Evolutionary conservation across 2,329 filamentous ascomycete genomes (phyloP), one percentile per base, ranked within the genome.

Genomic region (Ilyonectria destructans): DNA sequence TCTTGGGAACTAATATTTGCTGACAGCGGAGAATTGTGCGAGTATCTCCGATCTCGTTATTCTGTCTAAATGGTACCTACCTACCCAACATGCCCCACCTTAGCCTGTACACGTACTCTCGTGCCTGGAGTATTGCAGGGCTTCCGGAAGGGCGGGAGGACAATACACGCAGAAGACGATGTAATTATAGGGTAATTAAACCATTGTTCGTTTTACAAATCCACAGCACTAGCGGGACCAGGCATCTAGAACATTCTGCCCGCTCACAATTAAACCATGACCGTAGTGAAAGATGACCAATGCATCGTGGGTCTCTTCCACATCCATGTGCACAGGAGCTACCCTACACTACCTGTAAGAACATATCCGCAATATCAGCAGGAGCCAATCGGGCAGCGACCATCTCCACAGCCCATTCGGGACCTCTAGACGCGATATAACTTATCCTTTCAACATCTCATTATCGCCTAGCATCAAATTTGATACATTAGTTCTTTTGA

Each of bases 371-470:
- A 48, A n/a, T n/a, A 43, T n/a, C 15, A 19, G 51, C 51, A 21
- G 35, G 51, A 59, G 35, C 29, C n/a, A 59, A 31, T 65, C 35
- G 29, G 62, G 48, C 21, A 37, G 48, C 55, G 48, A 65, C 37
- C 46, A 58, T 19, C 35, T 54, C 35, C n/a, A 56, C 40, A 8
- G 12, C 26, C 45, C 19, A 12, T 46, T 46, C 4, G 9, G 45
- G 4, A n/a, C 21, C 26, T 33, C 31, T 43, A 3, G n/a, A 43
- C 15, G n/a, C 17, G 6, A 43, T 43, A 35, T 35, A n/a, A n/a
- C n/a, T n/a, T n/a, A 21, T 54, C 19, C 29, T 33, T 17, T 19
- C 31, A 23, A 35, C 51, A 23, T 33, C n/a, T 54, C 29, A 15
- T 35, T 15, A 8, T 21, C 31, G 12, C 13, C 29, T 23, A 13